A percentile compares a stretch with the other conserved stretches of the same genome.
phyloP scores from a whole-genome alignment of 192 early-diverging fungal genomes.

The Coemansia sp. region DNA sequence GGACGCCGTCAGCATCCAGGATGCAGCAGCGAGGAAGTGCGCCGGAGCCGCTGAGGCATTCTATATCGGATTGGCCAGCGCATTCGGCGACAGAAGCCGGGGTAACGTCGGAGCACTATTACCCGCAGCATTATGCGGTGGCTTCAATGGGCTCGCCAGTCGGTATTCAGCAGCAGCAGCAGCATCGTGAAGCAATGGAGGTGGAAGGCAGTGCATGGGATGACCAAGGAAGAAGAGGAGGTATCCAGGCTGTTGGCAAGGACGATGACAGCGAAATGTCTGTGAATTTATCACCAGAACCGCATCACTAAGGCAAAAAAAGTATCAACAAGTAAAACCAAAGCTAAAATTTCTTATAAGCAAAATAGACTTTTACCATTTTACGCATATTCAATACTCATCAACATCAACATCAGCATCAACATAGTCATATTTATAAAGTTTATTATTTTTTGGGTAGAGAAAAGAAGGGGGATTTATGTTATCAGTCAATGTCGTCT shows the following conservation, averaged over 20 bases:
- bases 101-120: constrained; percentile 15
- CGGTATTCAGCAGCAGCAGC: neutral
- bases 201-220: neutral
- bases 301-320: constrained; percentile 2
- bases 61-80: constrained; percentile 13
- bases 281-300: constrained; percentile 39
- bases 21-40: neutral
- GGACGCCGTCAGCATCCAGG: neutral
- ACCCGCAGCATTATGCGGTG: constrained; percentile 7
- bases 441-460: neutral
- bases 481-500: neutral
- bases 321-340: neutral
- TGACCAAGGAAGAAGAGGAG: neutral
- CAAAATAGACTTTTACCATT: constrained; percentile 7
- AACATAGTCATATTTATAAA: neutral
- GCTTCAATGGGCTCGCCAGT: neutral
- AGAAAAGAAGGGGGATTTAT: neutral
- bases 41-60: neutral
- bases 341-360: constrained; percentile 9
- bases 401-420: neutral
- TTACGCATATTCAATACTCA: neutral
- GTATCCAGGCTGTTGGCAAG: constrained; percentile 13
- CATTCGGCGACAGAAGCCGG: constrained; percentile 8
- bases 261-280: constrained; percentile 49
- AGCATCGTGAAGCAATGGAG: neutral